A percentile compares a stretch with the other conserved stretches of the same genome.
These are phyloP conservation scores for Aphanocladium album DNA, from an alignment of 2,329 filamentous ascomycete genomes.

Conservation along the genomic window DNA sequence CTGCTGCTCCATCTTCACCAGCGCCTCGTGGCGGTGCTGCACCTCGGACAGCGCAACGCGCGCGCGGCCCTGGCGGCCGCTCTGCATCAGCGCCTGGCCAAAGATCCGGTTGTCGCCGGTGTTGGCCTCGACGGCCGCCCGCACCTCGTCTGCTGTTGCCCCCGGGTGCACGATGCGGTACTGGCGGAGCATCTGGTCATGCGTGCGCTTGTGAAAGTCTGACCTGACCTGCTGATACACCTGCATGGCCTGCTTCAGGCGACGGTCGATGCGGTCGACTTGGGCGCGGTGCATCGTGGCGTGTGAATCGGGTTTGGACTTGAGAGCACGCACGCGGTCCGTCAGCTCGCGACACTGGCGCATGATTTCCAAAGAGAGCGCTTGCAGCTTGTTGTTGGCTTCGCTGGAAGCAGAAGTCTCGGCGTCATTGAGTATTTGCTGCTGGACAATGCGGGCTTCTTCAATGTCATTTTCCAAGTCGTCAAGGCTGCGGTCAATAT, in stretches of 20 bases:
- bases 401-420: conserved; percentile 63
- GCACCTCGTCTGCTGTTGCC: conserved; percentile 71
- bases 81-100: conserved; percentile 76
- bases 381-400: conserved; percentile 65
- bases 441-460: conserved; percentile 66
- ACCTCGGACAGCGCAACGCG: conserved; percentile 74
- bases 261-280: conserved; percentile 73
- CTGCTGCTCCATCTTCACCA: conserved; percentile 87
- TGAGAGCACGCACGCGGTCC: conserved; percentile 73
- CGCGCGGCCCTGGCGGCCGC: conserved; percentile 75
- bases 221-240: conserved; percentile 76
- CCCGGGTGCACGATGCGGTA: conserved; percentile 84
- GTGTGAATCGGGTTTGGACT: conserved; percentile 71
- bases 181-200: conserved; percentile 81
- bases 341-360: conserved; percentile 73
- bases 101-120: conserved; percentile 73
- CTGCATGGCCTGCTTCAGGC: conserved; percentile 74
- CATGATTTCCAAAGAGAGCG: conserved; percentile 74
- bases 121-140: conserved; percentile 65
- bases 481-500: conserved; percentile 56
- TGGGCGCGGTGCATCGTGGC: conserved; percentile 71
- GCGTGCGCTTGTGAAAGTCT: conserved; percentile 71
- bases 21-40: conserved; percentile 74
- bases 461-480: conserved; percentile 67
- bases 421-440: conserved; percentile 66